Base-by-base conservation (phyloP, 495 filamentous ascomycete species). In the Penicillium canariense region DNA sequence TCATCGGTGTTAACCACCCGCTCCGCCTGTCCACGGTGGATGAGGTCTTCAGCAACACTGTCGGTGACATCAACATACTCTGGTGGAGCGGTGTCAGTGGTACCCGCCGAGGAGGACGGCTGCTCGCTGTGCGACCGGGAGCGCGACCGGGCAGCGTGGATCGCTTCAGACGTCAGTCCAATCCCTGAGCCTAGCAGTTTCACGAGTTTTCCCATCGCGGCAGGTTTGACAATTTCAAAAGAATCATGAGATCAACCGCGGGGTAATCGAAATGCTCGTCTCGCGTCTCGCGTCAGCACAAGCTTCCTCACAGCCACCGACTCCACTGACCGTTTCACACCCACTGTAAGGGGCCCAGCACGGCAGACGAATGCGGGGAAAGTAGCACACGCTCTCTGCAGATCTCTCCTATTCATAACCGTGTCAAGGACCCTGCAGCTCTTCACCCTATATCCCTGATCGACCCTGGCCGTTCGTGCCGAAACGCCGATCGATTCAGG, bases 131-230 rank as follows among this genome's bases (percentile, higher is more conserved):
- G 43, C 34, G 50, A 45, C 11, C 48, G 30, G 17, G 47, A 48
- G 2, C 57, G 47, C 17, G 32, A n/a, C 15, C 58, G 52, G 32
- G 48, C 15, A n/a, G 53, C 52, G 30, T 56, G 48, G 25, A 60
- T 56, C 23, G 58, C 58, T 36, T 60, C 58, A 5, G 58, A 60
- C 11, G 52, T 40, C 26, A 60, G 47, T 12, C 58, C 58, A 31
- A 60, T 50, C 8, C 51, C 56, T 2, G 56, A 28, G 1, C 56
- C 56, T 8, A 59, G 10, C 6, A 55, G 25, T 36, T 46, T 59
- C 5, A 50, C 45, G 4, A 59, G 38, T 39, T 42, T 54, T 31
- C 40, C 40, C 51, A 51, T 59, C 26, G 28, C 36, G 31, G n/a
- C 43, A 28, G 25, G 23, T 31, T 28, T 28, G 14, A 30, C 9